Conservation (phyloP, 768 basidiomycete species). For the Kwoniella dendrophila region DNA sequence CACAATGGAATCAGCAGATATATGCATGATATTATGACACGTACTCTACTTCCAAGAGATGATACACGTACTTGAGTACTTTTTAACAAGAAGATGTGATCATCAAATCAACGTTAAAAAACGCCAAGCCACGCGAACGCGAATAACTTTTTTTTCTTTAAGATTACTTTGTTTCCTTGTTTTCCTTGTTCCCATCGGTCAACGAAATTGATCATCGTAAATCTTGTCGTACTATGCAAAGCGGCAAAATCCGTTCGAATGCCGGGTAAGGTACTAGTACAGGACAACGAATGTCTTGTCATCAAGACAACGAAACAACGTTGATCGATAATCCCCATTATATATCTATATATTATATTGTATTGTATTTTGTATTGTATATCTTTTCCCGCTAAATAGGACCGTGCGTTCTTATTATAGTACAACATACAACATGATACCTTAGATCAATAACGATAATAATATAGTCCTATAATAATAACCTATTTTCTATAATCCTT, state of each 20-base stretch:
- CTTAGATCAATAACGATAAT: background rate
- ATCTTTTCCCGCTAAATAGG: slow-evolving; percentile 4
- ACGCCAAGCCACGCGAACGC: slow-evolving; percentile 13
- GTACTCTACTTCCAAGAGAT: too few relatives aligned
- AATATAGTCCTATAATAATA: background rate
- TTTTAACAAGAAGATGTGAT: too few relatives aligned
- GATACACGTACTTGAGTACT: too few relatives aligned
- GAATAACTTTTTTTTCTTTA: background rate
- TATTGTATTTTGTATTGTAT: background rate
- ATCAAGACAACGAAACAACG: too few relatives aligned
- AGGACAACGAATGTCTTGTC: background rate
- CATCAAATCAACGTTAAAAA: background rate
- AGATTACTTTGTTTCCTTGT: too few relatives aligned
- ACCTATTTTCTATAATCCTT: too few relatives aligned
- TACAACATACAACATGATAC: too few relatives aligned
- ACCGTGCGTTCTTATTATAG: slow-evolving; percentile 5
- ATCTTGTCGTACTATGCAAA: too few relatives aligned
- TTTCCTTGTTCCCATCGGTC: background rate
- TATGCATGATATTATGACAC: too few relatives aligned
- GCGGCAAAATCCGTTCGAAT: slow-evolving; percentile 1
- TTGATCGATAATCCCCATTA: background rate
- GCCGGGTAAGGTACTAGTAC: background rate
- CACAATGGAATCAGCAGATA: too few relatives aligned
- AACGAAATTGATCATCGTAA: too few relatives aligned
- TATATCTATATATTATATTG: background rate